phyloP scores from a whole-genome alignment of 768 basidiomycete genomes.

The Butyriboletus loyo region DNA sequence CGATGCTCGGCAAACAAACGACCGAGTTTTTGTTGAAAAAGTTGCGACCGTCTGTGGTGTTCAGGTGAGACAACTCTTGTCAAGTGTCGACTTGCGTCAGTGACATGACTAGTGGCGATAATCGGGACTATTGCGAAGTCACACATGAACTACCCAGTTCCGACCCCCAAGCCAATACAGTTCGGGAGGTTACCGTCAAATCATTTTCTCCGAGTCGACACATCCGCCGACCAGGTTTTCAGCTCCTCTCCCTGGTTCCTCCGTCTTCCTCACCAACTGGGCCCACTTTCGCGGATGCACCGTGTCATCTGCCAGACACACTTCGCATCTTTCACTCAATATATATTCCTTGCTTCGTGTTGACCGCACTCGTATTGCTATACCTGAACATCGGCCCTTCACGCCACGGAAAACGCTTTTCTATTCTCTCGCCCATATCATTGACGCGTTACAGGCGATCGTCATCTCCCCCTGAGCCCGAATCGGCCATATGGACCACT shows the following conservation, averaged over 20 bases:
- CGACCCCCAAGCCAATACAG: slow-evolving; percentile 22
- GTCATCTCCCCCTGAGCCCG: slow-evolving; percentile 28
- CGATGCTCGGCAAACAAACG: slow-evolving; percentile 77
- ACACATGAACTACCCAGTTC: slow-evolving; percentile 43
- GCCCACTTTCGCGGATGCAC: slow-evolving; percentile 56
- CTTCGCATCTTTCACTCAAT: slow-evolving; percentile 52
- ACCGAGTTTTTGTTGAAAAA: slow-evolving; percentile 66
- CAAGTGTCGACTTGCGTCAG: background rate
- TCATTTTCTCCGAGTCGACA: slow-evolving; percentile 78
- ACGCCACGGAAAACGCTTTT: slow-evolving; percentile 15
- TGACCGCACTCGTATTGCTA: slow-evolving; percentile 50
- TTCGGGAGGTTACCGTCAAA: slow-evolving; percentile 84
- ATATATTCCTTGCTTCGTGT: slow-evolving; percentile 61
- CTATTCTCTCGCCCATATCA: slow-evolving; percentile 33
- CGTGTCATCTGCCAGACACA: slow-evolving; percentile 80
- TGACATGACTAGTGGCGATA: slow-evolving; percentile 62
- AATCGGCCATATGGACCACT: slow-evolving; percentile 37
- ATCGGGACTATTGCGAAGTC: slow-evolving; percentile 88
- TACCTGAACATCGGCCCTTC: slow-evolving; percentile 39
- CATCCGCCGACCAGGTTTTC: slow-evolving; percentile 77
- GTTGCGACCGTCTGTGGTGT: slow-evolving; percentile 65
- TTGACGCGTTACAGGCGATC: slow-evolving; percentile 25
- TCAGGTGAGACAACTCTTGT: slow-evolving; percentile 50
- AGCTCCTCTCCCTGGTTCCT: slow-evolving; percentile 69
- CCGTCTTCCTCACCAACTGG: slow-evolving; percentile 28